Base-by-base conservation (phyloP, 176 grass and related monocot species). In the Saccharum spontaneum region DNA sequence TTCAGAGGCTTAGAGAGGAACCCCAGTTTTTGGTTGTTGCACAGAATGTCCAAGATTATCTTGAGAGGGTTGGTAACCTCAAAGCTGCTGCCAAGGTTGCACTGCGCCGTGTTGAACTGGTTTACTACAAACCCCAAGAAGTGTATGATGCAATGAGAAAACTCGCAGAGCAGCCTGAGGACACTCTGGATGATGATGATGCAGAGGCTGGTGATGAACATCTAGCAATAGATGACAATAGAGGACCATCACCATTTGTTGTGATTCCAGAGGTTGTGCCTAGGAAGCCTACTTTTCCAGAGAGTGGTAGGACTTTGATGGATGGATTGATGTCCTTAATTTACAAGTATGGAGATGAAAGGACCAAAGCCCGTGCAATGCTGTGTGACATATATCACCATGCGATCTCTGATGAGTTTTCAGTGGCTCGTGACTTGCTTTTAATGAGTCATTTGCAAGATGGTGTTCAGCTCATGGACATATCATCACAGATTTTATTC, bases 401-500 rank as follows among this genome's bases (percentile, higher is more conserved):
- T 78, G 93, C 96, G 4, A 92, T 98, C 50, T 95, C 89, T 85
- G 96, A 98, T 83, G 83, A 98, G 76, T 98, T 90, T 85, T 55
- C 90, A 55, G 84, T 98, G 50, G 93, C 95, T 63, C 87, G 95
- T 45, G 93, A 98, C 84, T 89, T 98, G 80, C 89, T 98, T 64
- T 90, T 98, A 67, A 98, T 98, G 95, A 98, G 95, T 67, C 95
- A 93, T 69, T 90, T 98, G 75, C 95, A 98, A 87, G 95, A 98
- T 87, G 95, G 93, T 2, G 49, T 98, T 85, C 95, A 95, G 73
- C 92, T 95, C 40, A 92, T 98, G 95, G 95, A 98, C 84, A 98
- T 98, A 79, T 89, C 91, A 5, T 98, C 95, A 33, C 95, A 98
- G 83, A 98, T 98, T 45, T 75, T 98, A 66, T 98, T 93, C 72